phyloP scores from a whole-genome alignment of 2,329 filamentous ascomycete species.

The Botrytis pseudocinerea region DNA sequence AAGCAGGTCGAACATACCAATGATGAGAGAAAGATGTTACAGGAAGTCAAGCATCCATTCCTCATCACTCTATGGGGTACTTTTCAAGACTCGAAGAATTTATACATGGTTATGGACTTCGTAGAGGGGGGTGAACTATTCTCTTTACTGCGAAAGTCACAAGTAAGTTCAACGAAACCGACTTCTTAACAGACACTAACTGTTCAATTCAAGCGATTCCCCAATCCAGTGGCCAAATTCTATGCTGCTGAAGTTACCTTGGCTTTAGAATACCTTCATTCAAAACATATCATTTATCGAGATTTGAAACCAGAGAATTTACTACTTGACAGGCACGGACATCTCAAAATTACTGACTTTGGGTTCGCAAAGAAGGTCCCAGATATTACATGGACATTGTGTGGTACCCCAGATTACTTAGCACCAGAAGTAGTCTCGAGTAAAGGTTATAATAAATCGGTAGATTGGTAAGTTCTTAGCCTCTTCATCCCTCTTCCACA shows the following conservation, averaged over 20 bases:
- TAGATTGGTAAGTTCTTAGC: conserved; percentile 67
- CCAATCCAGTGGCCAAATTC: conserved; percentile 98
- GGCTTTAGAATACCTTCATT: conserved; percentile 92
- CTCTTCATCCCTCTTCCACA: conserved; percentile 46
- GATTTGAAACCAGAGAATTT: conserved; percentile 96
- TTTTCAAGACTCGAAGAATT: conserved; percentile 90
- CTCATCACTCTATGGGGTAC: conserved; percentile 98
- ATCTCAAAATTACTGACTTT: conserved; percentile 97
- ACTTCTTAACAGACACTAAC: conserved; percentile 23
- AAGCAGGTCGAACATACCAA: conserved; percentile 99
- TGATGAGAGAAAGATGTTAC: conserved; percentile 93
- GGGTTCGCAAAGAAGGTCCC: conserved; percentile 97
- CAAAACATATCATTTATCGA: conserved; percentile 94
- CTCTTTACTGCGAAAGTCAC: conserved; percentile 89
- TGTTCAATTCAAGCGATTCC: conserved; percentile 70
- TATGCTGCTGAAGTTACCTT: conserved; percentile 97
- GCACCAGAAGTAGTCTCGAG: conserved; percentile 98
- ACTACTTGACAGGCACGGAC: conserved; percentile 86
- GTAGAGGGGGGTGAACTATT: conserved; percentile 98
- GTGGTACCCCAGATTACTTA: conserved; percentile 95
- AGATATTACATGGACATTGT: conserved; percentile 98
- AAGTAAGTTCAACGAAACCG: conserved; percentile 50
- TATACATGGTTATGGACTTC: conserved; percentile 99
- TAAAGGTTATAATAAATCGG: conserved; percentile 99
- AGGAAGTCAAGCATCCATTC: conserved; percentile 96